Evolutionary conservation across 202 grass and related monocot species (phyloP).

Genomic region (Sporobolus alterniflorus): DNA sequence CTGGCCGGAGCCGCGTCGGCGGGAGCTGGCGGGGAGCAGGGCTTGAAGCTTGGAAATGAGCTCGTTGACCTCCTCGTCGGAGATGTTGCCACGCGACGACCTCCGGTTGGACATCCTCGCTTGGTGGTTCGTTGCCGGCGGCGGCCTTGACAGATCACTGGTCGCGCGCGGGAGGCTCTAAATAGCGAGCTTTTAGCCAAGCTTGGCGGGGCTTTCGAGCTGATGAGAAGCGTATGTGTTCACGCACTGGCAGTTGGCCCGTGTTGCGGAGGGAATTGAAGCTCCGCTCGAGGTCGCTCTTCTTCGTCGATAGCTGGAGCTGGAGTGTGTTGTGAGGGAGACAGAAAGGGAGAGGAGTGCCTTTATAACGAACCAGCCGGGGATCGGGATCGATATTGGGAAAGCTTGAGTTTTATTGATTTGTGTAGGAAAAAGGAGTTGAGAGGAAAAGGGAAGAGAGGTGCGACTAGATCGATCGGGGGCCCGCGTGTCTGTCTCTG

Average conservation of each 20-base stretch:
- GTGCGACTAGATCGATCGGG: neutral
- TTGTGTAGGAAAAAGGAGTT: neutral
- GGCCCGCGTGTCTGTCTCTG: slow-evolving; percentile 35
- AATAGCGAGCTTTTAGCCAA: neutral
- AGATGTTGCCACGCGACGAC: slow-evolving; percentile 77
- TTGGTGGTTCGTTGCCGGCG: neutral
- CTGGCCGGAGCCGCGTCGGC: slow-evolving; percentile 66
- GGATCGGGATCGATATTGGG: neutral
- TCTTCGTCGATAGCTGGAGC: slow-evolving; percentile 31
- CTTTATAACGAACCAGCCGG: slow-evolving; percentile 55
- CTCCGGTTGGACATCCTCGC: slow-evolving; percentile 68
- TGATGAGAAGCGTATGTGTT: neutral
- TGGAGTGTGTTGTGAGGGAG: slow-evolving; percentile 53
- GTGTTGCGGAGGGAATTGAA: neutral
- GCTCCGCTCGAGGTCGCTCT: slow-evolving; percentile 6
- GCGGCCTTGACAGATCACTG: slow-evolving; percentile 1
- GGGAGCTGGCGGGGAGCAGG: slow-evolving; percentile 70
- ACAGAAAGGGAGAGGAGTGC: slow-evolving; percentile 52
- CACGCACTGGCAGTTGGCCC: neutral
- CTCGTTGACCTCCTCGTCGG: slow-evolving; percentile 89
- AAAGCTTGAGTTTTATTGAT: neutral
- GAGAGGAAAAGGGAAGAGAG: neutral
- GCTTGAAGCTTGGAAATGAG: slow-evolving; percentile 94
- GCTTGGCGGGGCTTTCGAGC: neutral
- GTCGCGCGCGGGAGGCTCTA: neutral